phyloP scores from a whole-genome alignment of 2,329 filamentous ascomycete genomes.

The Coniochaeta sp. region DNA sequence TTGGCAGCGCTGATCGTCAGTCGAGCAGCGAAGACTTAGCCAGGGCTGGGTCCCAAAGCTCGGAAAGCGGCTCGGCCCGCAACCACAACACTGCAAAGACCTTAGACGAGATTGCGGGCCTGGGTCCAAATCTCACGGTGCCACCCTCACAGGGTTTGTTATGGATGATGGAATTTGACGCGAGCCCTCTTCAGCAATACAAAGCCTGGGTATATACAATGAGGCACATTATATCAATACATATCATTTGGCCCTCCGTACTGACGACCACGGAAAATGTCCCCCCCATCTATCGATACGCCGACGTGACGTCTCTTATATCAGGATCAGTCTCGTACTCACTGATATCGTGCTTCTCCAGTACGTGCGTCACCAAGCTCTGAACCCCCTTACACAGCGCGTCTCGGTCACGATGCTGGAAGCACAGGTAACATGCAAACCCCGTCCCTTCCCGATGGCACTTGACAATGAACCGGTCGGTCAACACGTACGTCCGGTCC shows the following conservation, averaged over 20 bases:
- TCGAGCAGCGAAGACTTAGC: neutral
- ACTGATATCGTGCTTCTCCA: constrained; percentile 12
- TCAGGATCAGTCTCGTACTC: constrained; percentile 18
- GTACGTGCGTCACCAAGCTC: constrained; percentile 22
- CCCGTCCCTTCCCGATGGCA: constrained; percentile 24
- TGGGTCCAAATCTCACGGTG: neutral
- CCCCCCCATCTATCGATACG: neutral
- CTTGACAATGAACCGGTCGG: constrained; percentile 15
- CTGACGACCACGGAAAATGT: neutral
- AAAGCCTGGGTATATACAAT: neutral
- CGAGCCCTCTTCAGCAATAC: neutral
- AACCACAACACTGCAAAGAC: neutral
- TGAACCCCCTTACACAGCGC: constrained; percentile 19
- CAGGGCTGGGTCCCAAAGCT: neutral
- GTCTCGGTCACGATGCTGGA: constrained; percentile 16
- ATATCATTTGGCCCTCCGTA: neutral
- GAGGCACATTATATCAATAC: neutral
- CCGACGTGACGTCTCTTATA: constrained; percentile 11
- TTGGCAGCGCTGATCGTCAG: neutral
- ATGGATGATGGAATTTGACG: neutral
- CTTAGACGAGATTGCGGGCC: neutral
- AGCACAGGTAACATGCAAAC: constrained; percentile 25
- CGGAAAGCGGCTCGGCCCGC: neutral
- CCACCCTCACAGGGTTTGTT: neutral
- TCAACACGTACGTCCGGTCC: neutral